Evolutionary conservation across 202 grass and related monocot species (phyloP), one percentile per base, ranked within the genome.

Genomic region (Schoenoplectus tabernaemontani): DNA sequence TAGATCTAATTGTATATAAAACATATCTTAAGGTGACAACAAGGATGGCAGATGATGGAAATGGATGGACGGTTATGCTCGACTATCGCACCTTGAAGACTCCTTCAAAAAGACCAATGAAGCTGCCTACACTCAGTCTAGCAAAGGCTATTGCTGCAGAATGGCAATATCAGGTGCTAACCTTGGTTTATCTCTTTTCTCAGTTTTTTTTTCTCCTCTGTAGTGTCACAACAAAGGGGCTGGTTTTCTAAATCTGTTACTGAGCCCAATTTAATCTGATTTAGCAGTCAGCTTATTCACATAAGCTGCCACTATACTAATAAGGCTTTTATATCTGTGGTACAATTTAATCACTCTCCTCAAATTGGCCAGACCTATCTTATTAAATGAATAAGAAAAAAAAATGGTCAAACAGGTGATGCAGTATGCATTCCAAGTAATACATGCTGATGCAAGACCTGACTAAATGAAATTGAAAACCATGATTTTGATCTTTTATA

Each of bases 41-140:
- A 11, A 89, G 96, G 19, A 76, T 50, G 37, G 89, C 91, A 66
- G 91, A 95, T 48, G 96, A 98, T 64, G 96, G 96, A 5, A 98
- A 98, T 62, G 96, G 91, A 36, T 99, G 96, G 96, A 89, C 96
- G 7, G 96, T 99, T 78, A 99, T 99, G 91, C 91, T 99, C 13
- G 96, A 99, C 73, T 99, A 99, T 87, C 84, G 91, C 58, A 99
- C 96, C 24, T 89, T 99, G 48, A 99, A 99, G 78, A 85, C 91
- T 44, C 96, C 96, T n/a, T 87, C 89, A 0, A 99, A 99, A 82
- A 72, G 91, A 1, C 83, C 60, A 17, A 85, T 99, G 78, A 99
- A 95, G 85, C 90, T 99, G 47, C 85, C 79, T 60, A 89, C 87
- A n/a, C 89, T 87, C 3, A 32, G 74, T 44, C 90, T 99, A 15